phyloP scores from a whole-genome alignment of 2,329 filamentous ascomycete genomes.

The Phialophora macrospora region DNA sequence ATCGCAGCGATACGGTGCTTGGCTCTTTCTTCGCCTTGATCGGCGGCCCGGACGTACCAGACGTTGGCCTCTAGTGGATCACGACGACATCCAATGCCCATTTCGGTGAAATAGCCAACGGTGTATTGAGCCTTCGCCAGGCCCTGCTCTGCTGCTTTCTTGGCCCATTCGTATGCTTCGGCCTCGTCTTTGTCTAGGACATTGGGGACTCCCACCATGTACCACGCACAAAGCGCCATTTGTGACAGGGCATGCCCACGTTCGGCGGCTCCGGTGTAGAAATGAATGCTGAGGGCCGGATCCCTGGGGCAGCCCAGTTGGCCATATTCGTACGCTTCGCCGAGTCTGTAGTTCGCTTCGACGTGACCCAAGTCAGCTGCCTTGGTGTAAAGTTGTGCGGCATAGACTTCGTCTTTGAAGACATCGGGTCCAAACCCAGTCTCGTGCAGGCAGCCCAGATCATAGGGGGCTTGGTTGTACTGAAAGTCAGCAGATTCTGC shows the following conservation, averaged over 20 bases:
- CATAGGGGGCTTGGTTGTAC: constrained; percentile 91
- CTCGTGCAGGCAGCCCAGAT: constrained; percentile 86
- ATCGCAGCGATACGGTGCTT: constrained; percentile 87
- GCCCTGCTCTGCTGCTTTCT: constrained; percentile 84
- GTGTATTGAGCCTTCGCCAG: constrained; percentile 81
- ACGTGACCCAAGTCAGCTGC: constrained; percentile 89
- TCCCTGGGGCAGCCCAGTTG: constrained; percentile 85
- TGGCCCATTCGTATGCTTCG: constrained; percentile 96
- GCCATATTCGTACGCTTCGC: constrained; percentile 96
- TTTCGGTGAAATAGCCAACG: constrained; percentile 95
- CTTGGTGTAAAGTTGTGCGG: constrained; percentile 91
- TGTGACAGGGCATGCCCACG: constrained; percentile 82
- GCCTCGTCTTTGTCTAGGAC: constrained; percentile 93
- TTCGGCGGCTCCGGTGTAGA: constrained; percentile 92
- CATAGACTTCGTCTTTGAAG: constrained; percentile 87
- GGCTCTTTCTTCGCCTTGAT: constrained; percentile 86
- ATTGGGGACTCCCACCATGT: constrained; percentile 91
- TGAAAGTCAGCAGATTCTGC: constrained; percentile 86
- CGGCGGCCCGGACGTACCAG: constrained; percentile 96
- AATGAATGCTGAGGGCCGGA: constrained; percentile 91
- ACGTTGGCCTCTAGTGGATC: constrained; percentile 97
- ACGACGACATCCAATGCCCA: constrained; percentile 92
- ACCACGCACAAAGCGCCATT: constrained; percentile 99
- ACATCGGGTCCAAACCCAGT: constrained; percentile 93
- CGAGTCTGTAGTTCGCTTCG: constrained; percentile 84